These are phyloP conservation scores for Lactarius hengduanensis DNA, from an alignment of 768 basidiomycete genomes.

Conservation along the genomic window DNA sequence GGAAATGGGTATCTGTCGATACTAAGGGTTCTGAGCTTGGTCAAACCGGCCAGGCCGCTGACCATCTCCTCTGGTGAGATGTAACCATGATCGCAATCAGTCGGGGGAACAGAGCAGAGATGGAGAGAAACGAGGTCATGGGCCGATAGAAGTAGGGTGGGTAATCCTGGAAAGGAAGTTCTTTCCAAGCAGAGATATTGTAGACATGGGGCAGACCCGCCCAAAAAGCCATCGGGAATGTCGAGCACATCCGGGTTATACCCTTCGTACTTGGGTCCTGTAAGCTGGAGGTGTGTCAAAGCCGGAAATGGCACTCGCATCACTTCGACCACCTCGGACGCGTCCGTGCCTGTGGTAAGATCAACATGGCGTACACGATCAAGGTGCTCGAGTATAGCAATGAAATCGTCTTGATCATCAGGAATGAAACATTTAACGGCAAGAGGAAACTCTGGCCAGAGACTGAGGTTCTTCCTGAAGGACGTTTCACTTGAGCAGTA, in stretches of 20 bases:
- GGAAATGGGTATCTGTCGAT: background rate
- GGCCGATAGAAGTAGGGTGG: background rate
- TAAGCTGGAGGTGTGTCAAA: background rate
- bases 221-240: background rate
- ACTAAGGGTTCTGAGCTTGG: background rate
- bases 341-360: background rate
- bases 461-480: background rate
- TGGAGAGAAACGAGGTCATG: background rate
- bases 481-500: too few species aligned
- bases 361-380: background rate
- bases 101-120: background rate
- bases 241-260: background rate
- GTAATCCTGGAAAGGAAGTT: background rate
- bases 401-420: background rate
- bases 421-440: background rate
- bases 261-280: background rate
- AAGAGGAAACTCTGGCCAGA: background rate
- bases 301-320: background rate
- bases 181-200: background rate
- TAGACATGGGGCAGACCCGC: background rate
- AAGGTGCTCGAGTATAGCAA: background rate
- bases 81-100: background rate
- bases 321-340: background rate
- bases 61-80: background rate
- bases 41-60: background rate